phyloP scores from a whole-genome alignment of 2,329 filamentous ascomycete genomes.

The Sarocladiaceae sp. region DNA sequence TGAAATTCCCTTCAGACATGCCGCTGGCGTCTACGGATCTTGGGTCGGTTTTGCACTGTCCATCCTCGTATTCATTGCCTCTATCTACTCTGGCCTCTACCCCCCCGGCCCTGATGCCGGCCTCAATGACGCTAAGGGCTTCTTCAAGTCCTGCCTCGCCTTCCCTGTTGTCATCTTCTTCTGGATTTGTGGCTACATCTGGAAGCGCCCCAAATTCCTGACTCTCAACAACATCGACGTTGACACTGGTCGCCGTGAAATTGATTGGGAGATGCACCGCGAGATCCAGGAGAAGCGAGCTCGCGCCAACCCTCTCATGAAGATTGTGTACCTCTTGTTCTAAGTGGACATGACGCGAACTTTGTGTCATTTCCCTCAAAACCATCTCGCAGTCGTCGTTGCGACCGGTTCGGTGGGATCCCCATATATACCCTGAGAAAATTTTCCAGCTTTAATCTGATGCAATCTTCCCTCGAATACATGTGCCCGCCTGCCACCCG shows the following conservation, averaged over 20 bases:
- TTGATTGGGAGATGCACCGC: constrained; percentile 49
- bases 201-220: constrained; percentile 60
- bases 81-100: constrained; percentile 44
- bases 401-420: neutral
- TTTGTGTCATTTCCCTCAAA: neutral
- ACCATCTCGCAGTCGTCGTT: neutral
- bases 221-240: constrained; percentile 59
- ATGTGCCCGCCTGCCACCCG: no score
- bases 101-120: constrained; percentile 26
- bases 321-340: constrained; percentile 11
- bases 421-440: constrained; percentile 8
- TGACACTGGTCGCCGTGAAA: constrained; percentile 57
- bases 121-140: constrained; percentile 30
- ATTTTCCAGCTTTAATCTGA: constrained; percentile 3
- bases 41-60: constrained; percentile 59
- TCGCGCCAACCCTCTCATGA: constrained; percentile 8
- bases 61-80: constrained; percentile 50
- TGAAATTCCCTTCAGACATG: constrained; percentile 63
- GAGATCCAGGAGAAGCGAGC: constrained; percentile 12
- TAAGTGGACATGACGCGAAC: neutral
- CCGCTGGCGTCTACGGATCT: constrained; percentile 59
- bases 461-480: constrained; percentile 3
- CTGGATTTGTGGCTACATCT: constrained; percentile 52
- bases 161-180: constrained; percentile 50
- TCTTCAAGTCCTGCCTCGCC: constrained; percentile 52